phyloP scores from a whole-genome alignment of 176 grass and related monocot genomes.

The Microstegium vimineum region DNA sequence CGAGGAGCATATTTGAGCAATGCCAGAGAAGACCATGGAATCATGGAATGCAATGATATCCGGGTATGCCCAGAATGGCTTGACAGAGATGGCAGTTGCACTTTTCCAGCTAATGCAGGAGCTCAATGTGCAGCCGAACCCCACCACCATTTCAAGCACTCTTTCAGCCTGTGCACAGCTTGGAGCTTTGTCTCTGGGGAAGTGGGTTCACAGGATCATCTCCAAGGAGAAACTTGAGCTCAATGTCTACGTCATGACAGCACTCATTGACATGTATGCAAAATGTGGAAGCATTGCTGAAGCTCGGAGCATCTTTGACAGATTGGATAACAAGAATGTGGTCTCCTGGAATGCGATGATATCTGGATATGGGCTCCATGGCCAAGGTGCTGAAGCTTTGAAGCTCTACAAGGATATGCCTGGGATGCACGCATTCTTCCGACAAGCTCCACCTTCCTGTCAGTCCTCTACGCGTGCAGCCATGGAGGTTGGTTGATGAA shows the following conservation, averaged over 20 bases:
- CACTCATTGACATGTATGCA: conserved; percentile 76
- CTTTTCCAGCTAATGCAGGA: conserved; percentile 72
- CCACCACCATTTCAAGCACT: conserved; percentile 49
- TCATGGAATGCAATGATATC: conserved; percentile 93
- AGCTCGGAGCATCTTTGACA: conserved; percentile 62
- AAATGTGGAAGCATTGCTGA: conserved; percentile 72
- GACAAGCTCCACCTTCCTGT: conserved; percentile 70
- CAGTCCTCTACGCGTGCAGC: conserved; percentile 70
- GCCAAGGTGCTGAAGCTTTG: conserved; percentile 60
- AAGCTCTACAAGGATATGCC: conserved; percentile 63
- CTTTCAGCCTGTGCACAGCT: conserved; percentile 88
- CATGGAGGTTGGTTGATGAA: conserved; percentile 77
- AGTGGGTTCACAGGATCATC: conserved; percentile 66
- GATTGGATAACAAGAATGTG: conserved; percentile 66
- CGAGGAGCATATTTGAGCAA: conserved; percentile 65
- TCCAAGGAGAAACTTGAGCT: conserved; percentile 48
- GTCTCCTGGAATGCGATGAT: conserved; percentile 87
- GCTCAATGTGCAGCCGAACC: conserved; percentile 60
- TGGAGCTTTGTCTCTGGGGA: conserved; percentile 62
- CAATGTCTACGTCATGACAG: conserved; percentile 59
- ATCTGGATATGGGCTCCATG: conserved; percentile 78
- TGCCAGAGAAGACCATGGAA: conserved; percentile 64
- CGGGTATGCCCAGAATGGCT: conserved; percentile 63
- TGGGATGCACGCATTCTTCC: conserved; percentile 37
- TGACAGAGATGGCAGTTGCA: conserved; percentile 51